Evolutionary conservation across 768 basidiomycete species (phyloP), one percentile per base, ranked within the genome.

Genomic region (Tylopilus plumbeoviolaceoides): DNA sequence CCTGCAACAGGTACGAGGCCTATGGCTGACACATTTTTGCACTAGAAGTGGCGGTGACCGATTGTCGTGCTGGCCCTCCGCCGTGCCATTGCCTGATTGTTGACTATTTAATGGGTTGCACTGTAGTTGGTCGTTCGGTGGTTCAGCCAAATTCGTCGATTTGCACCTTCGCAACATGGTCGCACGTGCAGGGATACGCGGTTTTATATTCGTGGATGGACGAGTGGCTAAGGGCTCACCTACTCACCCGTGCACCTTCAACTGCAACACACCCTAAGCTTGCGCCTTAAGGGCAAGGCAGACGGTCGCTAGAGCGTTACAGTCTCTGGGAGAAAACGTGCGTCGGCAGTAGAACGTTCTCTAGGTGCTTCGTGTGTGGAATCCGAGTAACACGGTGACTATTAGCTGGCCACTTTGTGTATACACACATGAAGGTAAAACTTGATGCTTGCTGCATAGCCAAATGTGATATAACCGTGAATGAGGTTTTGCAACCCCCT

Each of bases 171-270:
- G 33, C 14, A 33, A 33, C 30, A 15, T 48, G 43, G 44, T 10
- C 38, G 25, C 47, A 63, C 25, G 47, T 38, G 9, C 44, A 43
- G 18, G 35, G 31, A 14, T 38, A 27, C 28, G 2, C 14, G 21
- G 44, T 54, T 25, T 47, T 7, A 6, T 62, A 51, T 30, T 50
- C 54, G 1, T 60, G 62, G 38, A 38, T 48, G 52, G 54, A 36
- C 20, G 31, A 62, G 50, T 18, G 30, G 50, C 4, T 28, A 49
- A 15, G 53, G 54, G 38, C 59, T 36, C 51, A 33, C 45, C 48
- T 4, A 17, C 45, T 12, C 58, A 62, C 14, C 25, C 57, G 11
- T 41, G 44, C 14, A 23, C 50, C 23, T 12, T 7, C 23, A 14
- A 44, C 7, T 63, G 54, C 21, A 47, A 50, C 7, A 52, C 7